These are phyloP conservation scores for Ophiostoma ips DNA, from an alignment of 2,329 filamentous ascomycete genomes.

Conservation along the genomic window DNA sequence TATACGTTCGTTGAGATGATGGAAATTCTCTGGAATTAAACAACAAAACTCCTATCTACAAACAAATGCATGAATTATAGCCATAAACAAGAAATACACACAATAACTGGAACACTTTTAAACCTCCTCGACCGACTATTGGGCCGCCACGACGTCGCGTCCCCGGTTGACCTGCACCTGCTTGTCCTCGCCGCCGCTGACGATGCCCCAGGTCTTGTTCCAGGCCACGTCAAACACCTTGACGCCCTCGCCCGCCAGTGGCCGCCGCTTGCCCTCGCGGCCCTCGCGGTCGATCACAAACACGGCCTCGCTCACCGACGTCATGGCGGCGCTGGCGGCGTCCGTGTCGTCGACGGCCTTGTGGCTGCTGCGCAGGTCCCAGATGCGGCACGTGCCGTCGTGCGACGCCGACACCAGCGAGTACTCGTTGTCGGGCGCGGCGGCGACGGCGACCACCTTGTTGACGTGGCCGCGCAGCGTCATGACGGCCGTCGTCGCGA, in stretches of 20 bases:
- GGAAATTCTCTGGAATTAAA: no score
- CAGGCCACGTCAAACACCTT: conserved; percentile 86
- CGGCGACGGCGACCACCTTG: conserved; percentile 39
- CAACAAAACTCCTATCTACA: no score
- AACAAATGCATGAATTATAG: not conserved
- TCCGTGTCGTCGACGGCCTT: conserved; percentile 26
- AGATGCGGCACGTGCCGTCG: conserved; percentile 84
- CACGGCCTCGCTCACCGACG: conserved; percentile 53
- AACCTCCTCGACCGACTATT: not conserved
- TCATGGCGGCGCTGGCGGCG: conserved; percentile 23
- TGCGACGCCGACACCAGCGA: conserved; percentile 81
- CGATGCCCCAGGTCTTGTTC: conserved; percentile 76
- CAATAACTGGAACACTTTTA: conserved; percentile 3
- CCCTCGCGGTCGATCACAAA: conserved; percentile 59
- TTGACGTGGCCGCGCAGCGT: conserved; percentile 86
- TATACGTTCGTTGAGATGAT: no score
- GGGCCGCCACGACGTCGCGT: conserved; percentile 30
- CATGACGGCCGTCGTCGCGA: conserved; percentile 66
- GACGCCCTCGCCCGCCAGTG: conserved; percentile 61
- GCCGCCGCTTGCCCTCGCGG: conserved; percentile 48
- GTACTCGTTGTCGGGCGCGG: conserved; percentile 53
- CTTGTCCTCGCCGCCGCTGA: conserved; percentile 88
- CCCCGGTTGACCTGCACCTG: conserved; percentile 80
- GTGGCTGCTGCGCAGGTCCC: conserved; percentile 71
- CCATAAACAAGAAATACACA: conserved; percentile 1